Base-by-base conservation (phyloP, 2,329 filamentous ascomycete genomes). In the Aspergillus fumigatus region DNA sequence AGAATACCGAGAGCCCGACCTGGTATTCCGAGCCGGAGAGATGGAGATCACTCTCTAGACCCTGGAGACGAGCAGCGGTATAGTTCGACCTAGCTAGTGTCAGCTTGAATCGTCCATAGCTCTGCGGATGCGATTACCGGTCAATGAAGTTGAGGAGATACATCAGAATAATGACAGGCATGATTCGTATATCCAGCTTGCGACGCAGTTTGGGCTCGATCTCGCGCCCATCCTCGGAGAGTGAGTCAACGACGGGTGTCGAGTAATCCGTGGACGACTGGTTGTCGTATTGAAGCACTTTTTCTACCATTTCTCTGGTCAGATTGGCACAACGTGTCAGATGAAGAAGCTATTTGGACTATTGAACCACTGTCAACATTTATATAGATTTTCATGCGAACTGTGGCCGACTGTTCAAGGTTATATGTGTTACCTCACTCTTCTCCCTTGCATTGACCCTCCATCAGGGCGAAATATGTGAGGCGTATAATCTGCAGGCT, bases 71-170 rank as follows among this genome's bases (percentile, higher is more conserved):
- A 32, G 72, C 72, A 7, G 71, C 67, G 1, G 71, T 69, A 59
- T 73, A 73, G 53, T 74, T 80, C 65, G 78, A 78, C 32, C 55
- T 57, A 50, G 32, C 2, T 17, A 43, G 19, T 7, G 10, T 60
- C 47, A 57, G 51, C 21, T 23, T 5, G 17, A 9, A 6, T 7
- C 17, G 2, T 23, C 9, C 41, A 23, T 17, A 23, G n/a, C 6
- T 11, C 7, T 8, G 10, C 26, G 11, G 19, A 27, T 23, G 11
- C 25, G 9, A 8, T 45, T 54, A 59, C 57, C 63, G 59, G 45
- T 68, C 65, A 35, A 68, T 59, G 38, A 59, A 63, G 35, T 63
- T 67, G 48, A 68, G 62, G 11, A 67, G 51, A 51, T 67, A 67
- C 5, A 65, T 57, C 10, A 69, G 40, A 19, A 65, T 54, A 32